A percentile compares a stretch with the other conserved stretches of the same genome.
These are phyloP conservation scores for Yamadazyma blattariae DNA, from an alignment of 1,139 yeast genomes.

Conservation along the genomic window DNA sequence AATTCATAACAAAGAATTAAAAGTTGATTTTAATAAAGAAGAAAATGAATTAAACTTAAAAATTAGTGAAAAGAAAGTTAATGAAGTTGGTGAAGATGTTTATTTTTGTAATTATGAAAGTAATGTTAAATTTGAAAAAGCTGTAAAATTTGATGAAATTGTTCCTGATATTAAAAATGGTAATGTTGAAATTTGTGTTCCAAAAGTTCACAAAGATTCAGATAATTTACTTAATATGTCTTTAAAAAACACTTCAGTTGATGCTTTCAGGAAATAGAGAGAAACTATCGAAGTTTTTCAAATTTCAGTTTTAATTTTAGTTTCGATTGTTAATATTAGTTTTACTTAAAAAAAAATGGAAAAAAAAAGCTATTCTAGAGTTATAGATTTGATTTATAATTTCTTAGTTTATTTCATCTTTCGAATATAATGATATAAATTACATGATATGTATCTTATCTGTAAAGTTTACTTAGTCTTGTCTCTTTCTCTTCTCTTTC, in stretches of 20 bases:
- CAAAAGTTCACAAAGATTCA: constrained; percentile 22
- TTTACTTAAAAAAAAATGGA: no score
- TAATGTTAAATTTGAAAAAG: constrained; percentile 22
- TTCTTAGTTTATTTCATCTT: no score
- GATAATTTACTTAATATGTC: constrained; percentile 19
- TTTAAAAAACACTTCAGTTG: constrained; percentile 16
- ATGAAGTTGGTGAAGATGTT: constrained; percentile 15
- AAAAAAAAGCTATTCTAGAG: no score
- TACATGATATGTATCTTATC: no score
- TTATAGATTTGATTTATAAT: no score
- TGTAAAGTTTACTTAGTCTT: no score
- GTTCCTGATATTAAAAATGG: constrained; percentile 20
- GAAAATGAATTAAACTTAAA: constrained; percentile 23
- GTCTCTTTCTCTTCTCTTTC: no score
- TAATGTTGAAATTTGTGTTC: constrained; percentile 20
- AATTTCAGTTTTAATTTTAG: no score
- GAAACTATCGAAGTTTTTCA: no score
- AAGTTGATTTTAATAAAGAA: constrained; percentile 22
- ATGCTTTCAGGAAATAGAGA: constrained; percentile 9
- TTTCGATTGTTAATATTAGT: no score
- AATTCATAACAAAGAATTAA: constrained; percentile 21
- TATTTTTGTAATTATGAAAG: constrained; percentile 19
- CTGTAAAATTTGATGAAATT: constrained; percentile 21
- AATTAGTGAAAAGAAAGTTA: constrained; percentile 14
- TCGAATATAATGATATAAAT: no score